Percentiles rank a stretch among this genome's conserved stretches.
These are phyloP conservation scores for Theobroma cacao DNA, from an alignment of 345 rosid genomes.

Conservation along the genomic window DNA sequence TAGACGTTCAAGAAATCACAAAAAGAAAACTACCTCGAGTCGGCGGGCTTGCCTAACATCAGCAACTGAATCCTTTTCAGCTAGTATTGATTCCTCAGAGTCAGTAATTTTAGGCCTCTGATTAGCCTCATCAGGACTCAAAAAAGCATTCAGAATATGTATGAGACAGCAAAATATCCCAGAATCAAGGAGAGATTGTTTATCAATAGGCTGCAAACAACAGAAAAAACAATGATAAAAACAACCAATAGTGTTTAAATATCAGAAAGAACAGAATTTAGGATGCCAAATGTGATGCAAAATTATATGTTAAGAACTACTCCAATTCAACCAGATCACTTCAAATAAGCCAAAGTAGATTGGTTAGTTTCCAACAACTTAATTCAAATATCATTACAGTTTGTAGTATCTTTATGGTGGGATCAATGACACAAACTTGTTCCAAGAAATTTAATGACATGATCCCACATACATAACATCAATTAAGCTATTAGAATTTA, in stretches of 20 bases:
- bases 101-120: constrained; percentile 29
- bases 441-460: neutral
- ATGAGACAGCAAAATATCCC: constrained; percentile 97
- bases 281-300: neutral
- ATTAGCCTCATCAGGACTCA: constrained; percentile 52
- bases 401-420: neutral
- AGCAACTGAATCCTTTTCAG: constrained; percentile 41
- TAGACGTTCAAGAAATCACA: neutral
- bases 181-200: constrained; percentile 97
- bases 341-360: neutral
- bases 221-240: neutral
- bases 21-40: constrained; percentile 70
- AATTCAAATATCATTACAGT: neutral
- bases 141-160: constrained; percentile 72
- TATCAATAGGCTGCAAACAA: constrained; percentile 82
- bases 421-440: neutral
- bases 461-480: neutral
- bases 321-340: neutral
- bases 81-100: constrained; percentile 30
- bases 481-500: constrained; percentile 12
- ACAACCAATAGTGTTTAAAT: neutral
- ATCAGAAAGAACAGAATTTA: neutral
- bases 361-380: neutral
- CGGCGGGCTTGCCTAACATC: constrained; percentile 48
- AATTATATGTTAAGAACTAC: neutral